Evolutionary conservation across 2,329 filamentous ascomycete genomes (phyloP), one percentile per base, ranked within the genome.

Genomic region (Aspergillus luchuensis): DNA sequence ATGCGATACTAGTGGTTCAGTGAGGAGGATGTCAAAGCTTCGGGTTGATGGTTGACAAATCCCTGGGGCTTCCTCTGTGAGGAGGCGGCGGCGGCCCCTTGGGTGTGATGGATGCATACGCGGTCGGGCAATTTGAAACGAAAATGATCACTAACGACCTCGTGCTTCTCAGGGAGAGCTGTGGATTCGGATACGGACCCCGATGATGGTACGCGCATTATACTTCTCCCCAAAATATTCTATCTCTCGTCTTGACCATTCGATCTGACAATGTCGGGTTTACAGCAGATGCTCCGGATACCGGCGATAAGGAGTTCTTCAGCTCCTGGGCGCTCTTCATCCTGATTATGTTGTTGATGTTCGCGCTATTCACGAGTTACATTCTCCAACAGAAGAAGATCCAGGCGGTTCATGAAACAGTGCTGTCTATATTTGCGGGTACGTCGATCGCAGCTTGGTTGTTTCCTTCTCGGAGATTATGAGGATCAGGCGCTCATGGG

Each of bases 251-350:
- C 23, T 38, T 45, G 19, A 8, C 47, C 25, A 49, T 30, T 57
- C 33, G 25, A 49, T 58, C 64, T 63, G 66, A 69, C 71, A 62
- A 66, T 63, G 17, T 63, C 58, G 56, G 43, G 43, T 36, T 45
- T 66, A 62, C 51, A 66, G 74, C 65, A 79, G 81, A 81, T 86
- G 87, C 88, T 69, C 86, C 89, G 62, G 92, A 97, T 77, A 89
- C 91, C 47, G 90, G 91, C 51, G 87, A 96, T 78, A 93, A 96
- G 82, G 95, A 99, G 81, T 91, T 97, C 66, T 91, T 92, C 74
- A 90, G 93, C 70, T 97, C 95, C 81, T 97, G 92, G 92, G 93
- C 94, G 30, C 88, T 99, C 67, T 97, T 97, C 80, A 99, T 99
- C 73, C 87, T 96, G 70, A 97, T 99, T 70, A 86, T 92, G 80